phyloP scores from a whole-genome alignment of 2,329 filamentous ascomycete species.

The Simplicillium aogashimaense region DNA sequence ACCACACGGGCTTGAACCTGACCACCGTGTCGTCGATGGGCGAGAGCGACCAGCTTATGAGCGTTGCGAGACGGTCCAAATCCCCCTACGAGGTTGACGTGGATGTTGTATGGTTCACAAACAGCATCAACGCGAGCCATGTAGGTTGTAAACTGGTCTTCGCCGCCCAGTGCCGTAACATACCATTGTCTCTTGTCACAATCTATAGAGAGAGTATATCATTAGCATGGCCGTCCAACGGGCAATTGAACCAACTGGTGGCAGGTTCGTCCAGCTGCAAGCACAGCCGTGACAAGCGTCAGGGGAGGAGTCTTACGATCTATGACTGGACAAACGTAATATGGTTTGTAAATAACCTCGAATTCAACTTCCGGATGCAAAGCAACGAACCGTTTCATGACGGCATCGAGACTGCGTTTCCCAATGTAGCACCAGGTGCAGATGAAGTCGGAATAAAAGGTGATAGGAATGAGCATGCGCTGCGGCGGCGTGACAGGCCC shows the following conservation, averaged over 20 bases:
- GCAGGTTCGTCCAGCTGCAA: slow-evolving; percentile 13
- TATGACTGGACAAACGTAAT: slow-evolving; percentile 16
- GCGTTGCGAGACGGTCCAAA: slow-evolving; percentile 34
- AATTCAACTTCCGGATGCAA: slow-evolving; percentile 33
- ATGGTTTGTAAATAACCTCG: slow-evolving; percentile 36
- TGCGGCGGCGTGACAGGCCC: slow-evolving; percentile 1
- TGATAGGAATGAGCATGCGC: slow-evolving; percentile 18
- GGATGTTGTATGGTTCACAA: slow-evolving; percentile 25
- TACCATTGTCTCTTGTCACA: neutral
- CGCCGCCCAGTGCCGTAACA: slow-evolving; percentile 23
- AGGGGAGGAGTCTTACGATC: no score
- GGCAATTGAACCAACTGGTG: neutral
- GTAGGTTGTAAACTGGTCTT: slow-evolving; percentile 15
- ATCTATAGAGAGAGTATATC: neutral
- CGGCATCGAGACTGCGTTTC: slow-evolving; percentile 32
- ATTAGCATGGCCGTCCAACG: neutral
- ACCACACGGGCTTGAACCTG: slow-evolving; percentile 28
- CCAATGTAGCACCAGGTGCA: slow-evolving; percentile 44
- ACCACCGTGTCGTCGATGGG: slow-evolving; percentile 19
- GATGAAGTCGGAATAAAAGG: slow-evolving; percentile 38
- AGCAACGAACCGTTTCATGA: slow-evolving; percentile 29
- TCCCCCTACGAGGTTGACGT: slow-evolving; percentile 27
- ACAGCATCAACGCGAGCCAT: slow-evolving; percentile 19
- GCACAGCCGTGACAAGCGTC: slow-evolving; percentile 29
- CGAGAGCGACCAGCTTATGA: slow-evolving; percentile 36